phyloP scores from a whole-genome alignment of 345 rosid species.

The Gossypium anomalum region DNA sequence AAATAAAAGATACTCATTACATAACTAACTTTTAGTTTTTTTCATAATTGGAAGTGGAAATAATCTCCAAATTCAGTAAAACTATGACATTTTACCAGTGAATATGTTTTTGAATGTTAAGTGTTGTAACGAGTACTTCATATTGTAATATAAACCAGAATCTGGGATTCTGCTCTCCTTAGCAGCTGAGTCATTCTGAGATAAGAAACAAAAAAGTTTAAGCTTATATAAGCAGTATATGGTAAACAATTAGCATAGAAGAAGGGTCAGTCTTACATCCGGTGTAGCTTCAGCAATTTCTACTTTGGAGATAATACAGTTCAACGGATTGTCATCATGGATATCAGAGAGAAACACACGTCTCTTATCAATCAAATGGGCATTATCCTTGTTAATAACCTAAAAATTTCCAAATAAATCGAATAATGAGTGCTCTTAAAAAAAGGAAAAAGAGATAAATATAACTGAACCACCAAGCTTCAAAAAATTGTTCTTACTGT shows the following conservation, averaged over 20 bases:
- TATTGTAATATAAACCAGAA: constrained; percentile 49
- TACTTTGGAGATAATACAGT: constrained; percentile 43
- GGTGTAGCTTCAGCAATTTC: constrained; percentile 39
- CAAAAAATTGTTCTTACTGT: constrained; percentile 38
- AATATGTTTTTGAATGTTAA: constrained; percentile 34
- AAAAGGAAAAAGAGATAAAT: neutral
- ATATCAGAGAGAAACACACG: constrained; percentile 62
- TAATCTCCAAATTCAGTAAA: neutral
- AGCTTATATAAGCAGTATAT: constrained; percentile 1
- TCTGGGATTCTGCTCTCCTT: constrained; percentile 12
- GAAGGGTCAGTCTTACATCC: constrained; percentile 26
- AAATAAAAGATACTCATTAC: neutral
- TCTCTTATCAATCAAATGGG: constrained; percentile 27
- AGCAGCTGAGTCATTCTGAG: constrained; percentile 31
- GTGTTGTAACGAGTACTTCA: constrained; percentile 45
- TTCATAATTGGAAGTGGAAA: neutral
- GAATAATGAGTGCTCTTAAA: neutral
- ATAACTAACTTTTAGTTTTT: constrained; percentile 19
- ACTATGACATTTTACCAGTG: neutral
- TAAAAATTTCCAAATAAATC: constrained; percentile 23
- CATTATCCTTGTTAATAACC: constrained; percentile 32
- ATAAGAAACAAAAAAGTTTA: constrained; percentile 17
- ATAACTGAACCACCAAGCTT: neutral
- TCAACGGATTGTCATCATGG: constrained; percentile 46
- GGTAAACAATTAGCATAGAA: neutral